Conservation (phyloP, 2,329 filamentous ascomycete species). For the Aspergillus pseudonomiae region DNA sequence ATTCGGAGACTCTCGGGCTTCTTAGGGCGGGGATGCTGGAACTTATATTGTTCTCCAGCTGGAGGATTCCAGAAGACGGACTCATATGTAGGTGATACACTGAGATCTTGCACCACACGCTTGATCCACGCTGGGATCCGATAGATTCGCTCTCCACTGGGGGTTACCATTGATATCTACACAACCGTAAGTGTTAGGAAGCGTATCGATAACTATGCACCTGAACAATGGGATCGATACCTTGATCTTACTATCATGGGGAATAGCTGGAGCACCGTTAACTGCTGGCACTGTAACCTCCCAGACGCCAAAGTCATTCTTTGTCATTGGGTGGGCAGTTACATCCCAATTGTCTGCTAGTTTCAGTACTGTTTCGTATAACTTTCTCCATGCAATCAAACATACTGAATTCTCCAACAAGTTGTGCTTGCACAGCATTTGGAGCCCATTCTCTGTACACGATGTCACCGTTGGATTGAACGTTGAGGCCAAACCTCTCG, state of each 20-base stretch:
- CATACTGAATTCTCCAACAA: slow-evolving; percentile 94
- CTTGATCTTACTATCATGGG: slow-evolving; percentile 96
- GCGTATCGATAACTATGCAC: background rate
- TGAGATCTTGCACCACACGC: slow-evolving; percentile 91
- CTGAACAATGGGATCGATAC: slow-evolving; percentile 51
- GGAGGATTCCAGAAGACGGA: slow-evolving; percentile 97
- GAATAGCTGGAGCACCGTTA: slow-evolving; percentile 75
- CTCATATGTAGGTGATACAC: slow-evolving; percentile 89
- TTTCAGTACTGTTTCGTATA: slow-evolving; percentile 29
- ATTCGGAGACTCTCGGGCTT: slow-evolving; percentile 87
- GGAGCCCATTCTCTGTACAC: slow-evolving; percentile 96
- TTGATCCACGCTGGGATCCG: slow-evolving; percentile 95
- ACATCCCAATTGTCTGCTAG: slow-evolving; percentile 79
- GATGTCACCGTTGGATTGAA: slow-evolving; percentile 80
- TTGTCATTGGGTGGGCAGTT: slow-evolving; percentile 82
- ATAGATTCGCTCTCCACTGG: slow-evolving; percentile 79
- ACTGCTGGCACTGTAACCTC: slow-evolving; percentile 75
- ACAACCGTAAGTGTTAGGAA: background rate
- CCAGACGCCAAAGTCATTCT: slow-evolving; percentile 82
- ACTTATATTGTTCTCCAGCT: slow-evolving; percentile 71
- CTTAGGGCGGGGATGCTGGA: slow-evolving; percentile 79
- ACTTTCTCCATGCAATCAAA: slow-evolving; percentile 11
- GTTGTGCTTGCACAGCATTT: slow-evolving; percentile 78
- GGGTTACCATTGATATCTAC: slow-evolving; percentile 81
- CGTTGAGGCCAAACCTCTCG: slow-evolving; percentile 84